phyloP scores from a whole-genome alignment of 495 filamentous ascomycete genomes.

The Hypoxylon subgilvum region DNA sequence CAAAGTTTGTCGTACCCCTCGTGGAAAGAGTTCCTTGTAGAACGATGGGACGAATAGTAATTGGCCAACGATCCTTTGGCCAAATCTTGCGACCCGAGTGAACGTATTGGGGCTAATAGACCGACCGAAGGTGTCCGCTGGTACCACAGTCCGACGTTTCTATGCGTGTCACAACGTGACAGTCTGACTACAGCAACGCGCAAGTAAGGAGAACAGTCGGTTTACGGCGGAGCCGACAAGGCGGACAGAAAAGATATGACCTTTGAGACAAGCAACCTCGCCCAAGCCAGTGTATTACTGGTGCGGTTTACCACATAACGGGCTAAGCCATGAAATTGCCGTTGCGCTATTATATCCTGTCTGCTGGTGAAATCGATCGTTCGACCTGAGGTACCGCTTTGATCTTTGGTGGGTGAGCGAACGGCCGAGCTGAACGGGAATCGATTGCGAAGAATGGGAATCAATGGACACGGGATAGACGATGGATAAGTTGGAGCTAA shows the following conservation, averaged over 20 bases:
- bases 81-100: slow-evolving; percentile 23
- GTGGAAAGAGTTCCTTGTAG: slow-evolving; percentile 18
- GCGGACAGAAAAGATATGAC: not conserved
- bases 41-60: slow-evolving; percentile 16
- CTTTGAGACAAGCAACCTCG: too few species aligned
- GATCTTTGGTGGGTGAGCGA: slow-evolving; percentile 18
- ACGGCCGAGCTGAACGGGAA: slow-evolving; percentile 5
- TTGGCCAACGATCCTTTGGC: slow-evolving; percentile 25
- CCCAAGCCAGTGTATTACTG: slow-evolving; percentile 18
- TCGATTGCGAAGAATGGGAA: slow-evolving; percentile 12
- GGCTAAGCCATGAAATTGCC: slow-evolving; percentile 29
- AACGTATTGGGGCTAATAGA: slow-evolving; percentile 24
- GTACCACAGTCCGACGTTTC: slow-evolving; percentile 24
- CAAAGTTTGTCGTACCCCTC: slow-evolving; percentile 22
- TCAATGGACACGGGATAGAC: slow-evolving; percentile 27
- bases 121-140: slow-evolving; percentile 31
- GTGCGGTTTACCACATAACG: slow-evolving; percentile 29
- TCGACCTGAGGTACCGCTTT: not conserved
- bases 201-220: slow-evolving; percentile 12
- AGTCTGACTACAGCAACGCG: slow-evolving; percentile 24
- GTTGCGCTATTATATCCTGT: slow-evolving; percentile 10
- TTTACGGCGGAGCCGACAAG: slow-evolving; percentile 9
- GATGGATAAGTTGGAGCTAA: slow-evolving; percentile 22
- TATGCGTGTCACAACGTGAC: slow-evolving; percentile 34
- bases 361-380: slow-evolving; percentile 21